Percentiles rank a stretch among this genome's conserved stretches.
These are phyloP conservation scores for Stygiomarasmius scandens DNA, from an alignment of 1,284 basidiomycete species.

Conservation along the genomic window DNA sequence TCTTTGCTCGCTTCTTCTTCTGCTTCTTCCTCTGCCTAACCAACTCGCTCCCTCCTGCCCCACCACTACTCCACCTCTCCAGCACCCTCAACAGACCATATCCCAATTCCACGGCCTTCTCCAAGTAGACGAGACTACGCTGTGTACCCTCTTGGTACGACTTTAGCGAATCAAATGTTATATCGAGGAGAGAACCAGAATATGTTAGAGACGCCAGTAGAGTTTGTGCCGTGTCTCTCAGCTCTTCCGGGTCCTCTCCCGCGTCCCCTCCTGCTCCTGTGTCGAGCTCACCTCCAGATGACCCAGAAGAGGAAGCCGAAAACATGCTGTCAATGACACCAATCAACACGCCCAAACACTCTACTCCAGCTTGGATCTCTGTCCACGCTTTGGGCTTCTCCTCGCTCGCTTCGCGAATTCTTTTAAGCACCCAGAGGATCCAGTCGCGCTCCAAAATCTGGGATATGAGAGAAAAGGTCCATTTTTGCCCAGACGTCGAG, in stretches of 20 bases:
- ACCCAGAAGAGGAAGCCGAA: conserved; percentile 47
- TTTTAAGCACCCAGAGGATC: conserved; percentile 85
- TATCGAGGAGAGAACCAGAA: conserved; percentile 89
- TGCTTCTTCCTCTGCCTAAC: conserved; percentile 67
- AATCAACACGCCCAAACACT: conserved; percentile 88
- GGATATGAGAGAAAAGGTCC: conserved; percentile 76
- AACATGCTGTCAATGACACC: conserved; percentile 77
- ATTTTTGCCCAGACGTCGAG: conserved; percentile 39
- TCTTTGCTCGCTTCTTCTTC: conserved; percentile 33
- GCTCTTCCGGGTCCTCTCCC: too few relatives aligned
- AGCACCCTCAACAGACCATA: conserved; percentile 85
- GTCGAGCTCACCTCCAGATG: too few relatives aligned
- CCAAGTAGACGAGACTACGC: conserved; percentile 76
- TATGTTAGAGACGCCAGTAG: conserved; percentile 91
- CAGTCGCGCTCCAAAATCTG: conserved; percentile 85
- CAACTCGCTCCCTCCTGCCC: conserved; percentile 55
- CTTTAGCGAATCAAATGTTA: conserved; percentile 75
- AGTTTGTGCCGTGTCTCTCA: conserved; percentile 75
- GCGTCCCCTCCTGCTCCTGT: too few relatives aligned
- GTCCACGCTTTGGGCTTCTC: conserved; percentile 90
- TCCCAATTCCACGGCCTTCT: conserved; percentile 80
- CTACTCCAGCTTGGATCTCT: conserved; percentile 92
- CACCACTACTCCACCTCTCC: conserved; percentile 83
- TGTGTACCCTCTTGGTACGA: conserved; percentile 77
- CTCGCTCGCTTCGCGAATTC: conserved; percentile 88